Percentiles rank a stretch among this genome's conserved stretches.
These are phyloP conservation scores for Sporobolomyces phaffii DNA, from an alignment of 768 basidiomycete genomes.

Conservation along the genomic window DNA sequence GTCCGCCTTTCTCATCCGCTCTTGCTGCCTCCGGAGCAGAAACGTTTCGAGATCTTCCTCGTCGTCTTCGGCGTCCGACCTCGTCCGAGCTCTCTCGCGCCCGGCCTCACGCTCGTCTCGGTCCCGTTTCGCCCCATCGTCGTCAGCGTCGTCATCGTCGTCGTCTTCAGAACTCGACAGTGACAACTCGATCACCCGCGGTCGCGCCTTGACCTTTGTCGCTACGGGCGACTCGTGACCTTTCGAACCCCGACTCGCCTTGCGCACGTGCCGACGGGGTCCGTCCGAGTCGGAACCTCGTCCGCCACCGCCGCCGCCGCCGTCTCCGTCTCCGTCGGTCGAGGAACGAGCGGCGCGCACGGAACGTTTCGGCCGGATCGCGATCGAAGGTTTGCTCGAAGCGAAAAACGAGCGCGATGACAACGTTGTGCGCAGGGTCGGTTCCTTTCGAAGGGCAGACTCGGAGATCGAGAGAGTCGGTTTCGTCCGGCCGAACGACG, in stretches of 20 bases:
- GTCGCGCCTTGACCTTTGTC: not conserved
- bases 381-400: not conserved
- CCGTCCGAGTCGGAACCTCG: no score
- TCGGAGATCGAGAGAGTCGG: not conserved
- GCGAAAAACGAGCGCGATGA: not conserved
- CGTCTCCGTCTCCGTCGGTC: not conserved
- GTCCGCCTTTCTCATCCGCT: no score
- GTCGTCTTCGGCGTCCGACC: no score
- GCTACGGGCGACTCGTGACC: not conserved
- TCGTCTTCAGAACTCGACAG: not conserved
- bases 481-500: not conserved
- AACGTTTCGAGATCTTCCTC: no score
- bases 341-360: not conserved
- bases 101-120: no score
- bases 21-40: no score
- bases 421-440: not conserved
- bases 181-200: constrained; percentile 12
- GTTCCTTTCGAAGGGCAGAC: not conserved
- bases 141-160: no score
- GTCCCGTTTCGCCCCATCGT: no score
- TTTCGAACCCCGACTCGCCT: not conserved
- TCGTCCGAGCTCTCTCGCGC: no score
- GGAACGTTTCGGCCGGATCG: not conserved
- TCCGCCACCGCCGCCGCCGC: no score
- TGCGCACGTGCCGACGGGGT: not conserved